phyloP scores from a whole-genome alignment of 306 rosid genomes.

The Hippophae gyantsensis region DNA sequence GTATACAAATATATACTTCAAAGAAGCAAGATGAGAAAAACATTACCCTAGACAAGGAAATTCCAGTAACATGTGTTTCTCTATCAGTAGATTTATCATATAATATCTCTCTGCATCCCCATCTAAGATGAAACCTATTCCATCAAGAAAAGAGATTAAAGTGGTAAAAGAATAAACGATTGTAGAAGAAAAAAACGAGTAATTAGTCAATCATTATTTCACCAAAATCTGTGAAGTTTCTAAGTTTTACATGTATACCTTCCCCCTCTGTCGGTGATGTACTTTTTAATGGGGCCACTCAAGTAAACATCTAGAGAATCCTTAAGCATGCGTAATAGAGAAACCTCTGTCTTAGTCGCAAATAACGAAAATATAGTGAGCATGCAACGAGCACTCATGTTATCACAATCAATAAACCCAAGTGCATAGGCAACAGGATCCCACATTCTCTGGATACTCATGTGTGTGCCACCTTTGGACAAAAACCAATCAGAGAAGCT shows the following conservation, averaged over 20 bases:
- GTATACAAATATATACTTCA: no score
- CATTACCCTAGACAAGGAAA: conserved; percentile 74
- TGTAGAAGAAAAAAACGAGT: neutral
- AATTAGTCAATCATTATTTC: neutral
- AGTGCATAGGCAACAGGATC: conserved; percentile 99
- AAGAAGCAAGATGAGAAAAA: neutral
- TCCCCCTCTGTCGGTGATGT: conserved; percentile 91
- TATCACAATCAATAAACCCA: conserved; percentile 96
- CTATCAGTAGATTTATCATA: conserved; percentile 69
- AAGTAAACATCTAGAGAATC: conserved; percentile 90
- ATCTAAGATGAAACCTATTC: conserved; percentile 93
- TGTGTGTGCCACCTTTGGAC: conserved; percentile 95
- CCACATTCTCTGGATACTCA: conserved; percentile 85
- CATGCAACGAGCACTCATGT: conserved; percentile 98
- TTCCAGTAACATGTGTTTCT: conserved; percentile 54
- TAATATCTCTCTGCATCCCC: conserved; percentile 92
- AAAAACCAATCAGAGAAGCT: conserved; percentile 98
- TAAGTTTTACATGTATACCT: conserved; percentile 31
- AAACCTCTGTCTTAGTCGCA: conserved; percentile 97
- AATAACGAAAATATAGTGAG: conserved; percentile 93
- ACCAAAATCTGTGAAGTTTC: conserved; percentile 9
- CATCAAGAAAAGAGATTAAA: conserved; percentile 20
- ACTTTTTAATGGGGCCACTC: conserved; percentile 87
- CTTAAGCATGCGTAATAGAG: conserved; percentile 91
- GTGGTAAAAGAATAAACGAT: conserved; percentile 13